Conservation (phyloP, 768 basidiomycete species). For the Lactarius indigo region DNA sequence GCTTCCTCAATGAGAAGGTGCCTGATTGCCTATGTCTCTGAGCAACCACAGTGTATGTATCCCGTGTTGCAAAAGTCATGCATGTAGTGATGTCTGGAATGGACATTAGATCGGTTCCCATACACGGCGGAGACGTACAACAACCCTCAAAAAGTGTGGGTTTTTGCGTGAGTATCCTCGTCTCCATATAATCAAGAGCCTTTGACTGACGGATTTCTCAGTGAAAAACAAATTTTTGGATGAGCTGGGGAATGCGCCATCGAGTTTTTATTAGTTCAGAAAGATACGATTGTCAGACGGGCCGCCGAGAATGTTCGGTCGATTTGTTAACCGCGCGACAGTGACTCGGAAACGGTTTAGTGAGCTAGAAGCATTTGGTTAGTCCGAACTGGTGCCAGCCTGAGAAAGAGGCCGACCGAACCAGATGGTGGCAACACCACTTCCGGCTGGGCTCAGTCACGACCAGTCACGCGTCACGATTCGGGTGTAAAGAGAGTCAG, state of each 20-base stretch:
- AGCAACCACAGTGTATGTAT: slow-evolving; percentile 31
- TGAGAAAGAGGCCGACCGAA: no score
- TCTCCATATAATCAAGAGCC: neutral
- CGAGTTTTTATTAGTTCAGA: neutral
- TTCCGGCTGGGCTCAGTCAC: no score
- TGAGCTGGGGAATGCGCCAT: neutral
- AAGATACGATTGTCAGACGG: neutral
- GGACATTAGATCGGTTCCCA: slow-evolving; percentile 12
- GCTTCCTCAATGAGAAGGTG: slow-evolving; percentile 30
- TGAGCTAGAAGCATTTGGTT: no score
- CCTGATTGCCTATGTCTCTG: slow-evolving; percentile 35
- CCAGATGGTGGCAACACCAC: no score
- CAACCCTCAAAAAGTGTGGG: slow-evolving; percentile 23
- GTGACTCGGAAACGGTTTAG: no score
- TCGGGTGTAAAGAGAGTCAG: no score
- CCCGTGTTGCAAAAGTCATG: neutral
- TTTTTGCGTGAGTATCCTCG: slow-evolving; percentile 13
- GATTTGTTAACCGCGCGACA: neutral
- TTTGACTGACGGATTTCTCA: neutral
- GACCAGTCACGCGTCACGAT: no score
- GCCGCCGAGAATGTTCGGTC: neutral
- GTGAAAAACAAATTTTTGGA: neutral
- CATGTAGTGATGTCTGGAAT: neutral
- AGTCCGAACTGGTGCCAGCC: no score
- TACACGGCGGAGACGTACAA: slow-evolving; percentile 23